Conservation (phyloP, 768 basidiomycete species). For the Boletellus ananas region DNA sequence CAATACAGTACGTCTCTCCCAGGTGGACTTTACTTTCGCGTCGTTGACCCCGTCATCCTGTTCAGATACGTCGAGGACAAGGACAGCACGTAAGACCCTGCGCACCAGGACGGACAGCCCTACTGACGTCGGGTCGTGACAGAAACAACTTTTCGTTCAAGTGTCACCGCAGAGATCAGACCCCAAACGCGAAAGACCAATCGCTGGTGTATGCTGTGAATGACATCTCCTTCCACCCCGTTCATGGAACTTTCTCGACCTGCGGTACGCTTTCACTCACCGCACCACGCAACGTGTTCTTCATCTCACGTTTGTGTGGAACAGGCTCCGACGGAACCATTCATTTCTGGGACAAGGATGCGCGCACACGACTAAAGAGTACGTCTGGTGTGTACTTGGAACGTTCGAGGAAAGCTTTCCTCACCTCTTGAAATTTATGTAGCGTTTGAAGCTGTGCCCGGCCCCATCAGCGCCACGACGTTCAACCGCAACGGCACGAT, state of each 20-base stretch:
- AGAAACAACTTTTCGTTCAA: slow-evolving; percentile 89
- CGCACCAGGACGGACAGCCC: not conserved
- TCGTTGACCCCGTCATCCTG: not conserved
- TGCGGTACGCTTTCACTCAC: slow-evolving; percentile 46
- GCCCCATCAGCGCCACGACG: slow-evolving; percentile 72
- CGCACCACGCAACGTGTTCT: slow-evolving; percentile 16
- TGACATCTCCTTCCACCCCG: slow-evolving; percentile 80
- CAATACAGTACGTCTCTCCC: slow-evolving; percentile 75
- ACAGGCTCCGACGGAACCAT: slow-evolving; percentile 80
- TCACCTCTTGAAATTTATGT: slow-evolving; percentile 1
- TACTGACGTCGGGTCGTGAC: not conserved
- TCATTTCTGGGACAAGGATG: slow-evolving; percentile 95
- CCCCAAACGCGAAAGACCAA: slow-evolving; percentile 57
- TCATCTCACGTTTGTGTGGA: slow-evolving; percentile 3
- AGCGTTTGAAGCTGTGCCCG: slow-evolving; percentile 73
- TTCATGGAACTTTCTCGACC: slow-evolving; percentile 82
- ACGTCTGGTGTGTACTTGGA: not conserved
- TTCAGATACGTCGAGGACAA: slow-evolving; percentile 83
- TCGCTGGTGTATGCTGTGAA: slow-evolving; percentile 80
- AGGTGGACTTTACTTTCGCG: not conserved
- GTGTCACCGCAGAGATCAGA: slow-evolving; percentile 62
- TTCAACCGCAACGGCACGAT: slow-evolving; percentile 89
- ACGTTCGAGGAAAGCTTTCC: not conserved
- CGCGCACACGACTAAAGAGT: slow-evolving; percentile 90
- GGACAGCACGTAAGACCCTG: slow-evolving; percentile 54